Evolutionary conservation across 495 filamentous ascomycete genomes (phyloP).

Genomic region (Entonaema liquescens): DNA sequence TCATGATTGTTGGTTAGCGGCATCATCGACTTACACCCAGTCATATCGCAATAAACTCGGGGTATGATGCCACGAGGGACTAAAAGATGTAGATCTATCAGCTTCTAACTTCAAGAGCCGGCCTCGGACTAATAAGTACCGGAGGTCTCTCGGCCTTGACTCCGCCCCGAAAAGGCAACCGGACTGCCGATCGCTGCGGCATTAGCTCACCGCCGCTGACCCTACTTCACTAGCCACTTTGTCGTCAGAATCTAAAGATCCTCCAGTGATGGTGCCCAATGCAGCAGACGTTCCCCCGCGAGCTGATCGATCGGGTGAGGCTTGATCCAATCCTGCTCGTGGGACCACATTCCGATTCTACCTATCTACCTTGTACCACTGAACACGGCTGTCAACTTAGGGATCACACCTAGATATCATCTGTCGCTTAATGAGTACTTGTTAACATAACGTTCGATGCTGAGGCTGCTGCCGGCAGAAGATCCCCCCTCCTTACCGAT

Average conservation of each 20-base stretch:
- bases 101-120: neutral
- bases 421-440: neutral
- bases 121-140: conserved; percentile 15
- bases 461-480: neutral
- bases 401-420: neutral
- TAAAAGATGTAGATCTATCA: neutral
- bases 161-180: conserved; percentile 14
- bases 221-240: conserved; percentile 32
- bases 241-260: conserved; percentile 31
- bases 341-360: neutral
- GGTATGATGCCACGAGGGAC: neutral
- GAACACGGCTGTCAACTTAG: neutral
- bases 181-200: conserved; percentile 30
- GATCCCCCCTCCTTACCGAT: neutral
- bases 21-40: neutral
- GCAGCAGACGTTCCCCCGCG: neutral
- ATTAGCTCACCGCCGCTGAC: conserved; percentile 11
- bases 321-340: neutral
- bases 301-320: neutral
- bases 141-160: conserved; percentile 9
- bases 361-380: conserved; percentile 9
- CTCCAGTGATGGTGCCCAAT: conserved; percentile 10
- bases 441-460: conserved; percentile 17
- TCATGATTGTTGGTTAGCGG: neutral
- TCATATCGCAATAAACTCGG: neutral